These are phyloP conservation scores for Graphiopsis chlorocephala DNA, from an alignment of 2,329 filamentous ascomycete species.

Conservation along the genomic window DNA sequence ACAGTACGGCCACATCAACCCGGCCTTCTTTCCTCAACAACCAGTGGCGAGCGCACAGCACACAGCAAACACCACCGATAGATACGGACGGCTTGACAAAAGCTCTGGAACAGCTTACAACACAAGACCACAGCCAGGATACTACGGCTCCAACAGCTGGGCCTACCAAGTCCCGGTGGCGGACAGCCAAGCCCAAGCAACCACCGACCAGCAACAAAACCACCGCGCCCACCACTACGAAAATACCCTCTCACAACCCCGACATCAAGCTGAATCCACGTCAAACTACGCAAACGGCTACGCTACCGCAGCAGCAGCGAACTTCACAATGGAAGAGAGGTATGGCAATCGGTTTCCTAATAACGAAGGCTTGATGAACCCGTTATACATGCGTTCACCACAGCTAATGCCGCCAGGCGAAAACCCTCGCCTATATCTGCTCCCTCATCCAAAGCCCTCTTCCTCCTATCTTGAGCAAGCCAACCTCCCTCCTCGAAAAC, in stretches of 20 bases:
- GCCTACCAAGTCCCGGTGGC: constrained; percentile 10
- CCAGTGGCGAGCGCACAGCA: constrained; percentile 2
- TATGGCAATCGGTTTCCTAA: constrained; percentile 1
- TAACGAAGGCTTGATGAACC: background rate
- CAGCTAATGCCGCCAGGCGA: background rate
- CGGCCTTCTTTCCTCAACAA: constrained; percentile 5
- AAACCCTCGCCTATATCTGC: constrained; percentile 14
- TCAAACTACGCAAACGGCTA: background rate
- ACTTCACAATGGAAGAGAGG: background rate
- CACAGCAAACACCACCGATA: background rate
- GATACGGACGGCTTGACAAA: background rate
- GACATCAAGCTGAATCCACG: background rate
- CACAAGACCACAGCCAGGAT: background rate
- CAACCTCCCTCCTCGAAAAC: constrained; percentile 11
- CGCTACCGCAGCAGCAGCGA: background rate
- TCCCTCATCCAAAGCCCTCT: constrained; percentile 26
- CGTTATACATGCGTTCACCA: background rate
- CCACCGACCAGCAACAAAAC: background rate
- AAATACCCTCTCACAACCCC: background rate
- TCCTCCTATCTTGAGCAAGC: constrained; percentile 23
- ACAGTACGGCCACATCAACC: constrained; percentile 13
- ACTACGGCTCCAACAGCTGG: background rate
- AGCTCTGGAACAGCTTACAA: constrained; percentile 3
- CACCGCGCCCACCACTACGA: background rate
- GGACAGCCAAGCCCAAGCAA: constrained; percentile 11